A percentile compares a stretch with the other conserved stretches of the same genome.
phyloP scores from a whole-genome alignment of 257 asterid genomes.

The Forsythia suspensa region DNA sequence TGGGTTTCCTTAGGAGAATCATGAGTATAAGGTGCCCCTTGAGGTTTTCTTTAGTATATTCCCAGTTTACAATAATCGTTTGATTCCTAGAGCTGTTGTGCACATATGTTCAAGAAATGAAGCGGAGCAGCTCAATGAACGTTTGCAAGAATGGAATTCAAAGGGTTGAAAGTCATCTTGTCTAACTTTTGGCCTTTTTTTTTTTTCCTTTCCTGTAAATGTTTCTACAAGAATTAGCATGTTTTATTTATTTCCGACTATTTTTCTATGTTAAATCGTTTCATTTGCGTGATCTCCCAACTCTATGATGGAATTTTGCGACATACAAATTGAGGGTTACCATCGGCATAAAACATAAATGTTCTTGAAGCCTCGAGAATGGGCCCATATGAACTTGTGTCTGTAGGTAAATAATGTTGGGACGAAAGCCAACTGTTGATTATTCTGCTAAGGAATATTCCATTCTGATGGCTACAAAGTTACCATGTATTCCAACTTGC shows the following conservation, averaged over 20 bases:
- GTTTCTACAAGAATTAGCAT: not conserved
- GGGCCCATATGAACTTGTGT: conserved; percentile 5
- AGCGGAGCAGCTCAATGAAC: conserved; percentile 65
- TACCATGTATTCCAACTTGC: conserved; percentile 84
- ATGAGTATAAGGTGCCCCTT: not conserved
- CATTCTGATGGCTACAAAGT: conserved; percentile 60
- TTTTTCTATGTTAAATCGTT: not conserved
- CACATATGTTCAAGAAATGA: conserved; percentile 83
- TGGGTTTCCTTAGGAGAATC: conserved; percentile 43
- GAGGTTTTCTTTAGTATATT: not conserved
- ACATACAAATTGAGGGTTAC: not conserved
- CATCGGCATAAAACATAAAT: not conserved
- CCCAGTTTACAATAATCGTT: not conserved
- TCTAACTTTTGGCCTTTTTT: not conserved
- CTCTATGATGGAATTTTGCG: not conserved
- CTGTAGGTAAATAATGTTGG: conserved; percentile 85
- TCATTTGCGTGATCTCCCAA: not conserved
- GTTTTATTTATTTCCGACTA: not conserved
- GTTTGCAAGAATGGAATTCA: conserved; percentile 68
- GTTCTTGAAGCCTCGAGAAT: conserved; percentile 13
- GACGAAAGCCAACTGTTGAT: conserved; percentile 82
- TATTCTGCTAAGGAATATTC: conserved; percentile 79
- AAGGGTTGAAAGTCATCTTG: conserved; percentile 54
- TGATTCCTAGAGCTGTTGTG: conserved; percentile 54
- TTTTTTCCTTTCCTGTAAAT: not conserved